Evolutionary conservation across 768 basidiomycete genomes (phyloP).

Genomic region (Trametes meyenii): DNA sequence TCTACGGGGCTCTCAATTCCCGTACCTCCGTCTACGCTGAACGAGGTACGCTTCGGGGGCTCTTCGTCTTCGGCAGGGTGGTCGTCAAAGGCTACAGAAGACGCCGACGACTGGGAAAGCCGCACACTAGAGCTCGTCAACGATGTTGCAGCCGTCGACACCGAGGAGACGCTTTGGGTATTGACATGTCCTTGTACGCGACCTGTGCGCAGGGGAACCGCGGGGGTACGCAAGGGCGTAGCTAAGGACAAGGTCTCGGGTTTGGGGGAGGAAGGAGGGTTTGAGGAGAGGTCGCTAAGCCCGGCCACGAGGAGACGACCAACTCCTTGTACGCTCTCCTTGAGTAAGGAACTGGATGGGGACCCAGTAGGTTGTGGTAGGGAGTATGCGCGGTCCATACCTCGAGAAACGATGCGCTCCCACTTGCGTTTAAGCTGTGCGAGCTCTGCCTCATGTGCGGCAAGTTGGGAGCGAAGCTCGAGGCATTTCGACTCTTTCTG

Average conservation of each 20-base stretch:
- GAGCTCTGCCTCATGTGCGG: conserved; percentile 72
- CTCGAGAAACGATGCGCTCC: conserved; percentile 76
- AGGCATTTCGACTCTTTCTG: conserved; percentile 86
- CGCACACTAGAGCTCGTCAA: conserved; percentile 37
- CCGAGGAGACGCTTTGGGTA: conserved; percentile 38
- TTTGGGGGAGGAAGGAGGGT: conserved; percentile 27
- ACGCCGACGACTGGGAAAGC: conserved; percentile 49
- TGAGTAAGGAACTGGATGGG: conserved; percentile 38
- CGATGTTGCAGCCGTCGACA: conserved; percentile 33
- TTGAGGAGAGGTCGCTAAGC: conserved; percentile 36
- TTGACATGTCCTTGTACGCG: conserved; percentile 25
- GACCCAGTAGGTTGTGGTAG: conserved; percentile 26
- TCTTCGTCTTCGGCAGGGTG: conserved; percentile 31
- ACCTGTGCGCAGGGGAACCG: conserved; percentile 12
- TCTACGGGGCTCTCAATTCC: conserved; percentile 26
- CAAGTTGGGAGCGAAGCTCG: conserved; percentile 76
- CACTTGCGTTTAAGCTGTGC: conserved; percentile 78
- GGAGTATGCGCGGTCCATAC: conserved; percentile 46
- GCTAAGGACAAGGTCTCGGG: conserved; percentile 8
- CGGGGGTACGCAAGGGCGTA: conserved; percentile 16
- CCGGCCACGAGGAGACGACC: conserved; percentile 58
- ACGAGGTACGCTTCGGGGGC: conserved; percentile 37
- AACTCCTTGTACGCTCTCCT: conserved; percentile 64
- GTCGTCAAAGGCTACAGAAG: conserved; percentile 45
- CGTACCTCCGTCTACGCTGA: conserved; percentile 18